phyloP scores from a whole-genome alignment of 1,284 basidiomycete species.

The Porodaedalea pini region DNA sequence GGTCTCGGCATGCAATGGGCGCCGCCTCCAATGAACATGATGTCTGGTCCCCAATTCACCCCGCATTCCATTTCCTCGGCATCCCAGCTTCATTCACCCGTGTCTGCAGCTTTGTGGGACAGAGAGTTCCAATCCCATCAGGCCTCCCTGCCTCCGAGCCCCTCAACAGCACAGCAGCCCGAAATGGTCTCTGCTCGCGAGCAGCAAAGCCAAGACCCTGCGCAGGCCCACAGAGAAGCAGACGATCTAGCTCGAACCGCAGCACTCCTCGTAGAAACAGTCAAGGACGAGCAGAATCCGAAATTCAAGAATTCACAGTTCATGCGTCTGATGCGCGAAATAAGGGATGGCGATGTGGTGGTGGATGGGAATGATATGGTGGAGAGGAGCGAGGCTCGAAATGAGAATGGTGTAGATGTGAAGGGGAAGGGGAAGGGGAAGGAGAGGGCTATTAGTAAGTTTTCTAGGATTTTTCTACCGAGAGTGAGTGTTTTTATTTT shows the following conservation, averaged over 20 bases:
- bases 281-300: slow-evolving; percentile 69
- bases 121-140: slow-evolving; percentile 18
- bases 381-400: slow-evolving; percentile 38
- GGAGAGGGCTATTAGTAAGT: slow-evolving; percentile 26
- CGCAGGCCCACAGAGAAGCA: slow-evolving; percentile 29
- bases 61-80: slow-evolving; percentile 14
- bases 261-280: slow-evolving; percentile 63
- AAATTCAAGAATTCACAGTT: slow-evolving; percentile 91
- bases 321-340: slow-evolving; percentile 80
- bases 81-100: slow-evolving; percentile 25
- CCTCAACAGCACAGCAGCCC: not conserved
- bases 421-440: slow-evolving; percentile 64
- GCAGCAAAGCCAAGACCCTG: slow-evolving; percentile 1
- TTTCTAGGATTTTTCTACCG: not conserved
- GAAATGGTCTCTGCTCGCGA: not conserved
- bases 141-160: not conserved
- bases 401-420: slow-evolving; percentile 35
- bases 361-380: slow-evolving; percentile 83
- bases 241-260: slow-evolving; percentile 79
- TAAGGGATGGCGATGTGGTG: slow-evolving; percentile 80
- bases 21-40: slow-evolving; percentile 10
- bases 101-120: slow-evolving; percentile 15
- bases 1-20: slow-evolving; percentile 16
- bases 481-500: not conserved
- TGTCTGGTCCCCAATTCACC: slow-evolving; percentile 14